Evolutionary conservation across 768 basidiomycete genomes (phyloP).

Genomic region (Gymnopilus dilepis): DNA sequence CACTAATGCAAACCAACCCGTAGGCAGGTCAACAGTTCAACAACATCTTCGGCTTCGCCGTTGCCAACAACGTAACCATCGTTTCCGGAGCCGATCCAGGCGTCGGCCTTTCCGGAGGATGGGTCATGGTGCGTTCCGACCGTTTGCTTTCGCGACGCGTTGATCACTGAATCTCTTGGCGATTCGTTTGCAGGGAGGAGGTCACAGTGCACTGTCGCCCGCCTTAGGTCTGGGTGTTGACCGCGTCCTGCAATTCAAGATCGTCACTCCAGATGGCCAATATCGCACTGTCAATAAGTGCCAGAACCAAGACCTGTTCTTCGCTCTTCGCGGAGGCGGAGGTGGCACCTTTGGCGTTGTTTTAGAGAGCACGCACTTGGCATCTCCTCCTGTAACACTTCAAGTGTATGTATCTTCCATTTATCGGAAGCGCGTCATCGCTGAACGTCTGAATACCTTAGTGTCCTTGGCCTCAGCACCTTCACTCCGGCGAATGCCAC

Average conservation of each 20-base stretch:
- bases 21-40: slow-evolving; percentile 27
- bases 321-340: slow-evolving; percentile 49
- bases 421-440: not conserved
- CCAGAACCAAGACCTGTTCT: slow-evolving; percentile 51
- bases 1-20: slow-evolving; percentile 12
- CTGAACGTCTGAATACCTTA: not conserved
- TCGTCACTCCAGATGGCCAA: slow-evolving; percentile 50
- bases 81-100: slow-evolving; percentile 25
- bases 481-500: slow-evolving; percentile 16
- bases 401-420: slow-evolving; percentile 18
- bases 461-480: slow-evolving; percentile 21
- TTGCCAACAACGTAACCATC: slow-evolving; percentile 22
- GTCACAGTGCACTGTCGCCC: slow-evolving; percentile 23
- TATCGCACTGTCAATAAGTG: slow-evolving; percentile 44
- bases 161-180: not conserved
- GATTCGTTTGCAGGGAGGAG: slow-evolving; percentile 18
- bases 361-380: slow-evolving; percentile 26
- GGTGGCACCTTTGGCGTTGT: slow-evolving; percentile 50
- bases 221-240: slow-evolving; percentile 24
- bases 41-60: slow-evolving; percentile 19
- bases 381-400: slow-evolving; percentile 17
- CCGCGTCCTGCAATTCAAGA: slow-evolving; percentile 31
- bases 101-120: slow-evolving; percentile 27
- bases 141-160: no score
- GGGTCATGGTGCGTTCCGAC: slow-evolving; percentile 28